These are phyloP conservation scores for Dacryopinax primogenitus DNA, from an alignment of 768 basidiomycete genomes.

Conservation along the genomic window DNA sequence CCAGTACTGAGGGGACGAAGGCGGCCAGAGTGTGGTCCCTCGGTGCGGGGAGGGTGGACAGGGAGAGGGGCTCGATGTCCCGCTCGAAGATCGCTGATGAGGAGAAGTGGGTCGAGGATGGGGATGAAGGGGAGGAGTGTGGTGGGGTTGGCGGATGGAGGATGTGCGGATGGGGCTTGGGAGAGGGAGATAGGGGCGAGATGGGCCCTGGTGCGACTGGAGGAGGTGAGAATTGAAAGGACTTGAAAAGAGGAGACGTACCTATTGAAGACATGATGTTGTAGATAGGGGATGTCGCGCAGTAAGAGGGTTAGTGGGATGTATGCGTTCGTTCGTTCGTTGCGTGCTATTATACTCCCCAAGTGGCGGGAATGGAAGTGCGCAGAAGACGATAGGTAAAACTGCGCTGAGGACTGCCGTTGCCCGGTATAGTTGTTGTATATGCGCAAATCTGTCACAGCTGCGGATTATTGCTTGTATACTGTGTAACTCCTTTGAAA, in stretches of 20 bases:
- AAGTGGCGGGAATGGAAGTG: no score
- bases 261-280: background rate
- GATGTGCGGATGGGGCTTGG: background rate
- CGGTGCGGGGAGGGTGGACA: constrained; percentile 15
- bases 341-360: no score
- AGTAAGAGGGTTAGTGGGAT: no score
- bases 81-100: constrained; percentile 87
- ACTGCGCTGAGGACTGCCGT: no score
- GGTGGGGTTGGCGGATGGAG: background rate
- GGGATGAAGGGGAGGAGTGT: constrained; percentile 1
- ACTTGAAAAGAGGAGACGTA: background rate
- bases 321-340: no score
- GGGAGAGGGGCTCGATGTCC: constrained; percentile 49
- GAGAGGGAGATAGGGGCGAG: background rate
- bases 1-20: constrained; percentile 60
- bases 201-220: background rate
- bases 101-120: constrained; percentile 41
- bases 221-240: background rate
- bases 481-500: no score
- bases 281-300: background rate
- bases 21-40: constrained; percentile 26
- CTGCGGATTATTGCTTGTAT: no score
- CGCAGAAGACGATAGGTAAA: no score
- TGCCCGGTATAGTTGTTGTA: no score
- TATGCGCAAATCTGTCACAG: no score